Evolutionary conservation across 2,329 filamentous ascomycete species (phyloP), one percentile per base, ranked within the genome.

Genomic region (Purpureocillium lavendulum): DNA sequence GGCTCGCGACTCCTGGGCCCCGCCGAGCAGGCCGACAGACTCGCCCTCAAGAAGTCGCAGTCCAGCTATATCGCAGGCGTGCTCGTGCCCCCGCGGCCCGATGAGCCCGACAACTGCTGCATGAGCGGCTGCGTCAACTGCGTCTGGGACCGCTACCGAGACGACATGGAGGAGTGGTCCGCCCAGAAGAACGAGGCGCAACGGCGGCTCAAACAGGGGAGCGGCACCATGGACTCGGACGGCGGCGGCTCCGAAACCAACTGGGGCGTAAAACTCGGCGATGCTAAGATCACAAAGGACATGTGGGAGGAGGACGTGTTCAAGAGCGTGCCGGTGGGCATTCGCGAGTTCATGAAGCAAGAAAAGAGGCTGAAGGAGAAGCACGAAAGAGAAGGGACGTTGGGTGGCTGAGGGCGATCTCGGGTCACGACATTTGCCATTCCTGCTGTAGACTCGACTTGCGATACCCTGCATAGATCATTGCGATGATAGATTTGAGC

Each of bases 81-180:
- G 1, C 64, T 78, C 14, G 83, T 97, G 4, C 92, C 92, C 2
- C 89, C 88, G 1, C 76, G 77, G 35, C 92, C 92, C 1, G 73
- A 79, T 35, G 90, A 98, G 62, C 92, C 92, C 4, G 92, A 97
- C 54, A 96, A 98, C 57, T 98, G 92, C 72, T 98, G 92, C 64
- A 98, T 98, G 92, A 92, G 86, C 55, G 92, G 92, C 3, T 98
- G 92, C 58, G 90, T 95, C 36, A 89, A 97, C 60, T 98, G 92
- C 60, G 92, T 97, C 3, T 97, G 89, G 89, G 89, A 96, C 52
- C 71, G 79, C 39, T 97, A 82, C 61, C 75, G 89, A 8, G 90
- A 98, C 49, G 92, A 97, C 38, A 73, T 97, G 63, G 89, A 97
- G 60, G 84, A 86, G 42, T 97, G 88, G 87, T 83, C 81, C 4